Base-by-base conservation (phyloP, 305 asterid species). In the Fraxinus baroniana region DNA sequence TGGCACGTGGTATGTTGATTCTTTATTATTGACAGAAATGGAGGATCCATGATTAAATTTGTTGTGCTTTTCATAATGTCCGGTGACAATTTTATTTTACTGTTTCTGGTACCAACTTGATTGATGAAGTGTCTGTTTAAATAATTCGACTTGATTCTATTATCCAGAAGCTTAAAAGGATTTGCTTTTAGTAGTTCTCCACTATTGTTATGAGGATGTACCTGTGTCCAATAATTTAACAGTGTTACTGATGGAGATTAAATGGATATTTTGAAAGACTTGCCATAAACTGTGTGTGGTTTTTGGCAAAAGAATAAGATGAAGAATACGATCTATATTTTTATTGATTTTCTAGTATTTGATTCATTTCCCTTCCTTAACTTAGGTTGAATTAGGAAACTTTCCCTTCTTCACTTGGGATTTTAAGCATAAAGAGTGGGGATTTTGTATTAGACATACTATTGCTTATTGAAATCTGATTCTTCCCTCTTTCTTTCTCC, bases 121-220 rank as follows among this genome's bases (percentile, higher is more conserved):
- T 41, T 26, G 81, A 66, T 68, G 76, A 74, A 39, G 46, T 75
- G 86, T 10, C 7, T 26, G 64, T 78, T 78, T 15, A 4, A 66
- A 41, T 18, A 78, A 18, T 74, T 35, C 37, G 44, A 85, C 64
- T 75, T 79, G 62, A 37, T 66, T 74, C 57, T 55, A 18, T 22
- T 49, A 76, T 1, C 72, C 37, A 22, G 77, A 70, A 60, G 78
- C 74, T 46, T 78, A 3, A 30, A 18, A 30, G 78, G 32, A 39
- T 26, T 35, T 78, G 30, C 49, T 81, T 75, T 75, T 74, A 44
- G 52, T 80, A 17, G 20, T 52, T 77, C 46, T 74, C 66, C 73
- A 60, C 74, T 62, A 55, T 39, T 74, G 81, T 44, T 78, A 66
- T 79, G 66, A 72, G 52, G 35, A 60, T 22, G 74, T 33, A 46